Percentiles rank a stretch among this genome's conserved stretches.
These are phyloP conservation scores for Penicillium sp. DNA, from an alignment of 2,329 filamentous ascomycete genomes.

Conservation along the genomic window DNA sequence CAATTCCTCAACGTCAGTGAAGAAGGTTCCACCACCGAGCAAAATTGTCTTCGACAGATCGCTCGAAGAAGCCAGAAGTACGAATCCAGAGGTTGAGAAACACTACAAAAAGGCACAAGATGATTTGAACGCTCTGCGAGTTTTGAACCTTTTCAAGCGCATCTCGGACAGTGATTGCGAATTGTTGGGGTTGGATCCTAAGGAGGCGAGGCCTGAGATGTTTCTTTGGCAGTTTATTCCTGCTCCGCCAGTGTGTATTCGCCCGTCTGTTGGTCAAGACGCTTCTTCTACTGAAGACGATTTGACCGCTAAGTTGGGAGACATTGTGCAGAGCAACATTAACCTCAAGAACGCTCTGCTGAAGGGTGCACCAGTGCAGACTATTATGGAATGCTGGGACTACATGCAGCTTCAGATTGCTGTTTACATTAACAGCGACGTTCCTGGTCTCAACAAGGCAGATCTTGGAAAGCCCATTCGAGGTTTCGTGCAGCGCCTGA, in stretches of 20 bases:
- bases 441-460: slow-evolving; percentile 87
- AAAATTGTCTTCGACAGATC: slow-evolving; percentile 87
- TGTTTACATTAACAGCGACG: slow-evolving; percentile 97
- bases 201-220: slow-evolving; percentile 89
- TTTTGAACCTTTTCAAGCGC: slow-evolving; percentile 88
- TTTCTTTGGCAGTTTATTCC: slow-evolving; percentile 97
- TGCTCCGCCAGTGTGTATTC: slow-evolving; percentile 89
- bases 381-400: slow-evolving; percentile 98
- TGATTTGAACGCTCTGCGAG: slow-evolving; percentile 86
- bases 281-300: slow-evolving; percentile 95
- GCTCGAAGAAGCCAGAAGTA: slow-evolving; percentile 77
- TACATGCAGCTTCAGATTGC: slow-evolving; percentile 94
- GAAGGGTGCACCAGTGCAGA: slow-evolving; percentile 82
- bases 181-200: slow-evolving; percentile 83
- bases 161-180: slow-evolving; percentile 87
- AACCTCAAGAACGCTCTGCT: slow-evolving; percentile 81
- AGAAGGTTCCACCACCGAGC: slow-evolving; percentile 79
- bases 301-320: slow-evolving; percentile 92
- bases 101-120: slow-evolving; percentile 92
- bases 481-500: slow-evolving; percentile 92
- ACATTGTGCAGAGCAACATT: slow-evolving; percentile 91
- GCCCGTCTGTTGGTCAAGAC: slow-evolving; percentile 92
- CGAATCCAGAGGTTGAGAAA: slow-evolving; percentile 83
- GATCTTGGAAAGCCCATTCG: slow-evolving; percentile 87
- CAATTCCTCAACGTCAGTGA: slow-evolving; percentile 84